These are phyloP conservation scores for Podospora sp. DNA, from an alignment of 495 filamentous ascomycete genomes.

Conservation along the genomic window DNA sequence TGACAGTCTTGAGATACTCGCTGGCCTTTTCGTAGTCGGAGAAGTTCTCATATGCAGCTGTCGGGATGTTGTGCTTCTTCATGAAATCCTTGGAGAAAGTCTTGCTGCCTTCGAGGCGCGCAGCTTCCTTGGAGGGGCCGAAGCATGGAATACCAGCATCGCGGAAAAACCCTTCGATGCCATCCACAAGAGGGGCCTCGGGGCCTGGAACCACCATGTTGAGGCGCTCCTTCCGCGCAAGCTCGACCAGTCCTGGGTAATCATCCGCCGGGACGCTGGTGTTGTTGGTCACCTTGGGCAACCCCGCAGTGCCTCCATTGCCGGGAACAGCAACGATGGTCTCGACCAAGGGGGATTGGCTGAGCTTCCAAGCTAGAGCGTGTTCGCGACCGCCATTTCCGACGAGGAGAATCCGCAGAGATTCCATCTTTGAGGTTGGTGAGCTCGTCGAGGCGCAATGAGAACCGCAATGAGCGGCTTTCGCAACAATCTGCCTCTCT, in stretches of 20 bases:
- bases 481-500: neutral
- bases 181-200: constrained; percentile 91
- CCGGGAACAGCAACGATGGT: constrained; percentile 72
- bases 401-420: constrained; percentile 73
- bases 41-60: constrained; percentile 88
- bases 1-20: constrained; percentile 72
- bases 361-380: constrained; percentile 91
- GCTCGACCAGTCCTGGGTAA: constrained; percentile 72
- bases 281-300: constrained; percentile 73
- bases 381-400: constrained; percentile 95
- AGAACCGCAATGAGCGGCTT: neutral
- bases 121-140: constrained; percentile 83
- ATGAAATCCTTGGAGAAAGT: constrained; percentile 99
- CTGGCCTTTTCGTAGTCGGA: constrained; percentile 74
- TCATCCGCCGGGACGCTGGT: constrained; percentile 67
- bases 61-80: constrained; percentile 86
- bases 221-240: constrained; percentile 71
- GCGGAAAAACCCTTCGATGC: constrained; percentile 82
- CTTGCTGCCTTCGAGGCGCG: constrained; percentile 93
- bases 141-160: constrained; percentile 79
- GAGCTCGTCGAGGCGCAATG: neutral
- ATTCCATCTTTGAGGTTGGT: constrained; percentile 23
- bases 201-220: constrained; percentile 91
- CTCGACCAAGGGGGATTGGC: constrained; percentile 71
- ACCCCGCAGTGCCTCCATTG: constrained; percentile 84